Base-by-base conservation (phyloP, 2,329 filamentous ascomycete genomes). In the Cordyceps javanica region DNA sequence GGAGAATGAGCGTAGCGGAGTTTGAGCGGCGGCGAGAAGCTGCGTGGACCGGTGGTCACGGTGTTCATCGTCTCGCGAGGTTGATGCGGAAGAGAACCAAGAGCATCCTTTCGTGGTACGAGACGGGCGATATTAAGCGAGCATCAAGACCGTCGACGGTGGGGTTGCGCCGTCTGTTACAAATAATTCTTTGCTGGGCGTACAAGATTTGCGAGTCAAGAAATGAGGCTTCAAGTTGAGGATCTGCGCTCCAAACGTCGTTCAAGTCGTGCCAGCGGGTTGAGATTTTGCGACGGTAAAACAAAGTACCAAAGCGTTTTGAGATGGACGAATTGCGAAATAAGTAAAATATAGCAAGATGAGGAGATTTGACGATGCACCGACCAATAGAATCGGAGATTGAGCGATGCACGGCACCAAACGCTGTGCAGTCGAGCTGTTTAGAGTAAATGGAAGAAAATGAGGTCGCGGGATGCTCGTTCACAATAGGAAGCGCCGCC, bases 11-110 rank as follows among this genome's bases (percentile, higher is more conserved):
- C n/a, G 44, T 26, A 45, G 44, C 21, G 36, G 26, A 11, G 9
- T 16, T 49, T 56, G 25, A 28, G 26, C 54, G 54, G 54, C 54
- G 44, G 54, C 42, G 54, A 56, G 54, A 56, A 56, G 44, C 44
- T 56, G 45, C 54, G 54, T 41, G 21, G 19, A 19, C 54, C 54
- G 54, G 42, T 19, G 21, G 54, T 32, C 34, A 36, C 44, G 44
- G 26, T 44, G 44, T 49, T 56, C 54, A 56, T 56, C 45, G 32
- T 56, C 44, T 39, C 28, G 42, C 44, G 45, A 49, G 36, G 23
- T 32, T 41, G 45, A 49, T 39, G 44, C 36, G 13, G 44, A 14
- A 44, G 52, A 36, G 14, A 42, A 49, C 44, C 44, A 49, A 19
- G 25, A 56, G 54, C 54, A 56, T 56, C 54, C 54, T 56, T 55